These are phyloP conservation scores for Madurella fahalii DNA, from an alignment of 2,329 filamentous ascomycete genomes.

Conservation along the genomic window DNA sequence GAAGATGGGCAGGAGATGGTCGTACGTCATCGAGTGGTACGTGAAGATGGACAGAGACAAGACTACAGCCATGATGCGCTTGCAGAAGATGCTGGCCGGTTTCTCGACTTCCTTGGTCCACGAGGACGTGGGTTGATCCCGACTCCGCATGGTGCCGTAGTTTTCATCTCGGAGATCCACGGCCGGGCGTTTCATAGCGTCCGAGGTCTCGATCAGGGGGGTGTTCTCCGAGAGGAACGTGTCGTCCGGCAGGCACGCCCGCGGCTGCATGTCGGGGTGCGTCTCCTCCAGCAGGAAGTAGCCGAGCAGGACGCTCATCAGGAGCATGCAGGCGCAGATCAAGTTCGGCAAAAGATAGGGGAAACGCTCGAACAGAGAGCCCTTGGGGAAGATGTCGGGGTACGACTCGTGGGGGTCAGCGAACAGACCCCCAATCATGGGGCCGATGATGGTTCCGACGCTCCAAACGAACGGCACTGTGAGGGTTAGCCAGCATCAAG, in stretches of 20 bases:
- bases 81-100: slow-evolving; percentile 45
- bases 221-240: slow-evolving; percentile 62
- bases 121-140: slow-evolving; percentile 38
- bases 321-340: slow-evolving; percentile 70
- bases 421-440: slow-evolving; percentile 82
- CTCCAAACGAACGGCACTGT: slow-evolving; percentile 85
- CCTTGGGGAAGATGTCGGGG: slow-evolving; percentile 63
- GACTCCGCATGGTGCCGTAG: slow-evolving; percentile 64
- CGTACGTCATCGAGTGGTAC: slow-evolving; percentile 93
- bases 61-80: slow-evolving; percentile 69
- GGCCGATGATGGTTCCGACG: slow-evolving; percentile 83
- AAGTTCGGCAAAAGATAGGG: slow-evolving; percentile 89
- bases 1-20: slow-evolving; percentile 88
- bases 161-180: slow-evolving; percentile 73
- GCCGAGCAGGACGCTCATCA: slow-evolving; percentile 75
- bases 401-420: slow-evolving; percentile 73
- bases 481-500: slow-evolving; percentile 1
- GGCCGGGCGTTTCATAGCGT: slow-evolving; percentile 66
- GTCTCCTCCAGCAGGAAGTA: slow-evolving; percentile 83
- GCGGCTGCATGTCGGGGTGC: slow-evolving; percentile 73
- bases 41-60: slow-evolving; percentile 85
- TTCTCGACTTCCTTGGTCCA: slow-evolving; percentile 33
- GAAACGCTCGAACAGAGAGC: slow-evolving; percentile 69
- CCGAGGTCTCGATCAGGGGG: slow-evolving; percentile 70
- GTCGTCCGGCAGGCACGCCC: slow-evolving; percentile 42